Evolutionary conservation across 306 rosid species (phyloP), one percentile per base, ranked within the genome.

Genomic region (Benincasa hispida): DNA sequence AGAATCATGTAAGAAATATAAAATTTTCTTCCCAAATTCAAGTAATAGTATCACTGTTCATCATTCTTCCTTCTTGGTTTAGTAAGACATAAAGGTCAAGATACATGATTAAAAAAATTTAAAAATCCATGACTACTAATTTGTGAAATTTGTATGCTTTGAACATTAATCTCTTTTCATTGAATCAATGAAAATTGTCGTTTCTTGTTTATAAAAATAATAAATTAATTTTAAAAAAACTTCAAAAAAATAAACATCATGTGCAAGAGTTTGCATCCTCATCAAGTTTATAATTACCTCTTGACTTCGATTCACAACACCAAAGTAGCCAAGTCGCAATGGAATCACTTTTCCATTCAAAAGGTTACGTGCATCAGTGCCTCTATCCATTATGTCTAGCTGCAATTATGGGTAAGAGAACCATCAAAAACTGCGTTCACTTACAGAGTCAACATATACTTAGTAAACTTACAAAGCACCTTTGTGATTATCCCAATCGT

Each of bases 381-480:
- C 99, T 90, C 99, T 92, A 83, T 95, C 99, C 99, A 95, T 95
- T 79, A 95, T 92, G 84, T 95, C 98, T 89, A 94, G 82, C 98
- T 94, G 86, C 59, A 35, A n/a, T 25, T 55, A 70, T 24, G 60
- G 6, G 58, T 59, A 53, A 63, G 72, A 78, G 34, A 32, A 79
- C 75, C 51, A 81, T 90, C 84, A 86, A 80, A 74, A 32, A 53
- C 68, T 41, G 11, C 39, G 10, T 58, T 60, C 69, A 30, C 19
- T 73, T 15, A 25, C 65, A 22, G 13, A 53, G 51, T 35, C 35
- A 21, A 74, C 8, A 28, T 45, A 9, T 48, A 32, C 76, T 14
- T 37, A 5, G 74, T 77, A 48, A 62, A 14, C 67, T 74, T 84
- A 75, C 59, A 2, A 25, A 39, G 50, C 47, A 95, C 99, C 99